Evolutionary conservation across 1,139 yeast species (phyloP).

Genomic region (Debaryomyces fabryi): DNA sequence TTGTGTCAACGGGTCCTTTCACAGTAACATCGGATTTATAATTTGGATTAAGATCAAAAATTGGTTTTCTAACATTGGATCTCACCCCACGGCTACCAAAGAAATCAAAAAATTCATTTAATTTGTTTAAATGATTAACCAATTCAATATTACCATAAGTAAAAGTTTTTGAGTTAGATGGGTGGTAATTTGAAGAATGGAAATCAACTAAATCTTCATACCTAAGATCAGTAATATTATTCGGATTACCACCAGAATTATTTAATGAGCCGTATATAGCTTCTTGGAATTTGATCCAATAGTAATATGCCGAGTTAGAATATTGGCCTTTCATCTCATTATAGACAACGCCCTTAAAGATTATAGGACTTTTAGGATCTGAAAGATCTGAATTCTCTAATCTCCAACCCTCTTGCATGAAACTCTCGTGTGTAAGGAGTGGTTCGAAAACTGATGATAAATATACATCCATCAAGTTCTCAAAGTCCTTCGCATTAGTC

Average conservation of each 20-base stretch:
- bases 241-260: slow-evolving; percentile 96
- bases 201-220: slow-evolving; percentile 78
- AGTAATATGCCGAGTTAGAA: slow-evolving; percentile 84
- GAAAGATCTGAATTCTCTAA: slow-evolving; percentile 69
- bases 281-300: slow-evolving; percentile 82
- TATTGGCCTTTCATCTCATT: slow-evolving; percentile 99
- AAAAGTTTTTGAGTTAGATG: slow-evolving; percentile 84
- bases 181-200: slow-evolving; percentile 79
- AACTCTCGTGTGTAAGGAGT: slow-evolving; percentile 73
- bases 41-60: slow-evolving; percentile 19
- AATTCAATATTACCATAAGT: slow-evolving; percentile 84
- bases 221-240: slow-evolving; percentile 67
- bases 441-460: slow-evolving; percentile 89
- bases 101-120: slow-evolving; percentile 52
- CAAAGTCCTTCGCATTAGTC: slow-evolving; percentile 79
- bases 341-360: slow-evolving; percentile 93
- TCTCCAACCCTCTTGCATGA: slow-evolving; percentile 98
- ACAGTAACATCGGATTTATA: slow-evolving; percentile 33
- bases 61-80: slow-evolving; percentile 29
- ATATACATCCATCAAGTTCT: slow-evolving; percentile 84
- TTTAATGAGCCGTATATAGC: slow-evolving; percentile 82
- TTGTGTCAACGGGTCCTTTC: slow-evolving; percentile 82
- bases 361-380: slow-evolving; percentile 62
- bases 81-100: slow-evolving; percentile 54
- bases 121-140: slow-evolving; percentile 58